These are phyloP conservation scores for Metschnikowia reukaufii DNA, from an alignment of 805 yeast species.

Conservation along the genomic window DNA sequence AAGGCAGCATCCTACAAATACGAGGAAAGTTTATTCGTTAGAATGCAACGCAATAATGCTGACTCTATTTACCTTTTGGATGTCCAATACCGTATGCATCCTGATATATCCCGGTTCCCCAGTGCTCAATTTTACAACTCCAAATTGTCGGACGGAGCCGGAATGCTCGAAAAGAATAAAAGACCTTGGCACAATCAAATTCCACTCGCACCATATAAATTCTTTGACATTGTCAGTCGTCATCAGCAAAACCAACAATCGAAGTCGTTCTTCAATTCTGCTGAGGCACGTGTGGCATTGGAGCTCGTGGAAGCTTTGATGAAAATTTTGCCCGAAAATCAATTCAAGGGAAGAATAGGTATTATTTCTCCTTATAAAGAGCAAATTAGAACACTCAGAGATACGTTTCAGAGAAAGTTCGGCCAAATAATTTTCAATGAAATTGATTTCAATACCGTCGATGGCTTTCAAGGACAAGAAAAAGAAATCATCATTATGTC, in stretches of 20 bases:
- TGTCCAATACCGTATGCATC: conserved; percentile 98
- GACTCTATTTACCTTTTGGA: conserved; percentile 69
- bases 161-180: conserved; percentile 57
- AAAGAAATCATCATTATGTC: conserved; percentile 92
- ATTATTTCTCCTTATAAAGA: conserved; percentile 94
- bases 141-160: conserved; percentile 71
- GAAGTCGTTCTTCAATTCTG: conserved; percentile 65
- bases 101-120: conserved; percentile 84
- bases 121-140: conserved; percentile 78
- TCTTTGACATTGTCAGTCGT: conserved; percentile 62
- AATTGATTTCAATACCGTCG: conserved; percentile 91
- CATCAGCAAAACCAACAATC: conserved; percentile 67
- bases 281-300: conserved; percentile 73
- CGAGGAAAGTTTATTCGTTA: conserved; percentile 89
- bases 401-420: conserved; percentile 54
- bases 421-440: conserved; percentile 64
- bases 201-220: conserved; percentile 71
- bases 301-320: conserved; percentile 60
- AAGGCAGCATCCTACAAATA: conserved; percentile 77
- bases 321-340: conserved; percentile 44
- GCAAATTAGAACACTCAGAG: conserved; percentile 64
- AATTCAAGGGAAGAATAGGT: conserved; percentile 77
- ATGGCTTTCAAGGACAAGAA: conserved; percentile 98
- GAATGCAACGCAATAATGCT: conserved; percentile 75
- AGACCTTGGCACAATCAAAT: conserved; percentile 72